These are phyloP conservation scores for Nannizziopsis arthrosporioides DNA, from an alignment of 2,329 filamentous ascomycete genomes.

Conservation along the genomic window DNA sequence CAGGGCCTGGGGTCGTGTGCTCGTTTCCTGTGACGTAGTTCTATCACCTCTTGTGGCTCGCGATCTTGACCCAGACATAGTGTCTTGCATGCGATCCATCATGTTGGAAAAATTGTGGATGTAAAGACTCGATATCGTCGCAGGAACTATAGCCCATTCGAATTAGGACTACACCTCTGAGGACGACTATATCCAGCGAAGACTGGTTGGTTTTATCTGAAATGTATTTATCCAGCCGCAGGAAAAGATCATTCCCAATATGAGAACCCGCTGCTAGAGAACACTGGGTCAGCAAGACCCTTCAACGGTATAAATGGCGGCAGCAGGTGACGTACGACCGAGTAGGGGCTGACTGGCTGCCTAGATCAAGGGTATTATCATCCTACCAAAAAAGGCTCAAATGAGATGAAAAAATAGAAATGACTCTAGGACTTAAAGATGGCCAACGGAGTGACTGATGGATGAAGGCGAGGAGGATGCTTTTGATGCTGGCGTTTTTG, in stretches of 20 bases:
- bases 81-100: conserved; percentile 24
- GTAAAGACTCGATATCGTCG: not conserved
- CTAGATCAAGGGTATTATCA: not conserved
- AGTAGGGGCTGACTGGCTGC: not conserved
- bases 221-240: not conserved
- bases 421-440: not conserved
- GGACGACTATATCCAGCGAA: too few relatives aligned
- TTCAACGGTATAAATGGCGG: not conserved
- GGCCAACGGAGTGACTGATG: not conserved
- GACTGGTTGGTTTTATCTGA: too few relatives aligned
- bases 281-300: not conserved
- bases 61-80: conserved; percentile 20
- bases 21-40: conserved; percentile 23
- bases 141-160: not conserved
- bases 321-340: conserved; percentile 7
- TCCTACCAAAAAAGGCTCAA: not conserved
- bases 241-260: not conserved
- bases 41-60: conserved; percentile 27
- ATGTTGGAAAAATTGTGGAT: not conserved
- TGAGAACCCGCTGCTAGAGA: not conserved
- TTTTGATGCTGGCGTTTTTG: not conserved
- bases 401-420: conserved; percentile 3
- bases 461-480: not conserved
- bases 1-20: conserved; percentile 25
- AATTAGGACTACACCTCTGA: too few relatives aligned